Conservation (phyloP, 306 rosid species). For the Mucuna pruriens region DNA sequence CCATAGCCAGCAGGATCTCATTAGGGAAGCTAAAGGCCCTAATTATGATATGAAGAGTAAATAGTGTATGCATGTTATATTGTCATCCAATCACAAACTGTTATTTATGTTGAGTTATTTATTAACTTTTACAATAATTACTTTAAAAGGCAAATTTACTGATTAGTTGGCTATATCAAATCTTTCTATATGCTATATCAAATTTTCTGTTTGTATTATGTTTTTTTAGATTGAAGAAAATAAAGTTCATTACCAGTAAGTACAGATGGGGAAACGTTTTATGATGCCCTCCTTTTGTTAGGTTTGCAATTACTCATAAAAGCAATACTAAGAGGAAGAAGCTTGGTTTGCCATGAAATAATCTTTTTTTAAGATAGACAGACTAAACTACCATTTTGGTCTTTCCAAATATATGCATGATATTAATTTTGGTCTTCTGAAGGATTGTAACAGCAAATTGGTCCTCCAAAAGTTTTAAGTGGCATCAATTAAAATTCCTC, state of each 20-base stretch:
- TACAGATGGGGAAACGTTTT: background rate
- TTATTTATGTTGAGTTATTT: background rate
- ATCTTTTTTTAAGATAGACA: background rate
- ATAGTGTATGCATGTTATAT: too few relatives aligned
- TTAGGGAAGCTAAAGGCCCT: too few relatives aligned
- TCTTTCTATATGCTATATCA: background rate
- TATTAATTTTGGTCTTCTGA: background rate
- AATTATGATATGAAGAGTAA: too few relatives aligned
- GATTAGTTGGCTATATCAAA: too few relatives aligned
- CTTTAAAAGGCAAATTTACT: background rate
- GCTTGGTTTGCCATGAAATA: background rate
- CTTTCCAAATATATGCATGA: background rate
- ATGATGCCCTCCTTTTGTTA: background rate
- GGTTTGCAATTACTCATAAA: background rate
- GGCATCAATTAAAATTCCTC: too few relatives aligned
- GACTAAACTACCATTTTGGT: background rate
- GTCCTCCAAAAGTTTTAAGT: background rate
- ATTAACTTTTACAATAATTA: background rate
- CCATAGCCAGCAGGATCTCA: too few relatives aligned
- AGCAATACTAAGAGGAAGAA: too few relatives aligned
- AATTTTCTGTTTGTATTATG: background rate
- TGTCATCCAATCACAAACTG: background rate
- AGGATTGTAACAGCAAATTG: background rate
- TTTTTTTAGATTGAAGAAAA: slow-evolving; percentile 19
- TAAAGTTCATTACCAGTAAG: background rate